Conservation (phyloP, 305 asterid species). For the Salvia sclarea region DNA sequence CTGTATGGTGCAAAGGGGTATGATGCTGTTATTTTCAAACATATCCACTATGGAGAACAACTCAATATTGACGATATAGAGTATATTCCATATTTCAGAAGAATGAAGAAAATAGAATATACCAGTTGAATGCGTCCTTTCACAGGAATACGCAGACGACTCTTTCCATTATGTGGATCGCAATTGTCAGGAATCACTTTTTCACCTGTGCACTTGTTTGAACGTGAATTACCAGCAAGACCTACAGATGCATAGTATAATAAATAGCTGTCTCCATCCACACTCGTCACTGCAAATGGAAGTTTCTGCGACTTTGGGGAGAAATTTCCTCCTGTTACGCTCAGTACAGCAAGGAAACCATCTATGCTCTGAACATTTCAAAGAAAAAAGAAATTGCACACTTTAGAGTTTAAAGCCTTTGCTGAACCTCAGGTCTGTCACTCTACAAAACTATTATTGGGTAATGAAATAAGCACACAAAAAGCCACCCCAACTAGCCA, state of each 20-base stretch:
- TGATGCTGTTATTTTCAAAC: conserved; percentile 4
- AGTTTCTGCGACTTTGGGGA: conserved; percentile 77
- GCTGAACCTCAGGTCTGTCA: conserved; percentile 13
- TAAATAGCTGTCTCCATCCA: conserved; percentile 72
- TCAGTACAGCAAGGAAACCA: conserved; percentile 84
- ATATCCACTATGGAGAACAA: conserved; percentile 6
- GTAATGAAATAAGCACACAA: conserved; percentile 17
- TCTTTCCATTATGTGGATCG: conserved; percentile 44
- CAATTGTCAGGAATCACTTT: conserved; percentile 38
- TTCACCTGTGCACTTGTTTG: conserved; percentile 43
- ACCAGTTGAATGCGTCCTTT: conserved; percentile 90
- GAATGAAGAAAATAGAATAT: conserved; percentile 29
- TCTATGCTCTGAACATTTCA: conserved; percentile 59
- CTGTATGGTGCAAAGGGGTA: conserved; percentile 3
- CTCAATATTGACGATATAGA: not conserved
- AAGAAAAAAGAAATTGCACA: conserved; percentile 16
- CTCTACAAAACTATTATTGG: conserved; percentile 6
- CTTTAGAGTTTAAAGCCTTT: not conserved
- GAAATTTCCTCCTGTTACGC: conserved; percentile 71
- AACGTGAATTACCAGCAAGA: conserved; percentile 49
- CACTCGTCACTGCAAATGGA: conserved; percentile 77
- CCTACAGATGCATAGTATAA: conserved; percentile 71
- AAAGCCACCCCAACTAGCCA: conserved; percentile 11
- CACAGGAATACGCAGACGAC: conserved; percentile 68
- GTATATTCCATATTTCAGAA: conserved; percentile 5